Evolutionary conservation across 1,139 yeast genomes (phyloP), one percentile per base, ranked within the genome.

Genomic region (Lodderomyces theae): DNA sequence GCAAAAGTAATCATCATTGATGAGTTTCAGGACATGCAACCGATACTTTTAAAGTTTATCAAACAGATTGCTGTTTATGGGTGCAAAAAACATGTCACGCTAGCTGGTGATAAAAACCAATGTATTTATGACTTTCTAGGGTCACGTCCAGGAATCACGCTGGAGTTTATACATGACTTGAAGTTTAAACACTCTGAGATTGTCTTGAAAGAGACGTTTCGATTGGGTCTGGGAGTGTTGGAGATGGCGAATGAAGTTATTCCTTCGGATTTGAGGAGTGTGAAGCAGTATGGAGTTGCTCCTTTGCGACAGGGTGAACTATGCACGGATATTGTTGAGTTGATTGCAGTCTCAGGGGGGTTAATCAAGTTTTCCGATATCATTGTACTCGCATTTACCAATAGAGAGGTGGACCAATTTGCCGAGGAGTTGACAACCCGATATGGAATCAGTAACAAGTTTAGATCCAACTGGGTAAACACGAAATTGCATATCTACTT

Each of bases 51-150:
- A 35, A 63, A 67, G 10, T 56, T 85, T 5, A 58, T 83, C 3
- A 55, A 61, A 35, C 52, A 57, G 1, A 56, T 82, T 3, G 57
- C 58, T 2, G 42, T 42, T 8, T 66, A 69, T 49, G 46, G 38
- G 3, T 49, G 52, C 1, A 8, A 10, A 8, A 72, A 74, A 40
- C 88, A 82, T 54, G 51, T 86, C 12, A 74, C 84, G 0, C 62
- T 84, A 17, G 85, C 88, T 2, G 94, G 94, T 1, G 95, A 86
- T 57, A 78, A 80, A 1, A 72, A 81, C 54, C 95, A 86, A 57
- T 75, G 85, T 40, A 81, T 86, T 17, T 86, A 82, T 55, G 79
- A 71, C 22, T 85, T 84, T 54, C 53, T 82, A 29, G 87, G 88
- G 0, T 69, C 81, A 1, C 64, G 68, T 34, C 70, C 72, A 0